phyloP scores from a whole-genome alignment of 164 flowering plant species.

The Echeveria elegans region DNA sequence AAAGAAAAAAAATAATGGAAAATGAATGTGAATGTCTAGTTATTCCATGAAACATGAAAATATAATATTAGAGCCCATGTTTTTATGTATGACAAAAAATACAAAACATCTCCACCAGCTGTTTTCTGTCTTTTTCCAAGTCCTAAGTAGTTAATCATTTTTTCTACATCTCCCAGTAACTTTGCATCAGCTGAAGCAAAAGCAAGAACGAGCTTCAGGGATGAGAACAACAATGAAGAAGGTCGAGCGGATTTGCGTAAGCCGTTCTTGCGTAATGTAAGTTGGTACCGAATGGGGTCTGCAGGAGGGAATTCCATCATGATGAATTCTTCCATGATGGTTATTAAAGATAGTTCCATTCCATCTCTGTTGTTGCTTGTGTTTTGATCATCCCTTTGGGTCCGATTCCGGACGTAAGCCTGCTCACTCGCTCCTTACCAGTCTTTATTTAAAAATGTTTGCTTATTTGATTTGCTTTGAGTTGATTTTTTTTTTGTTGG shows the following conservation, averaged over 20 bases:
- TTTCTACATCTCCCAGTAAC: background rate
- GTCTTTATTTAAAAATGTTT: background rate
- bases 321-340: background rate
- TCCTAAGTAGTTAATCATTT: too few relatives aligned
- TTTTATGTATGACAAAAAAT: too few relatives aligned
- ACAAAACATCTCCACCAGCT: background rate
- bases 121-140: background rate
- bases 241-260: background rate
- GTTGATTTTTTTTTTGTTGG: too few relatives aligned
- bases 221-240: background rate
- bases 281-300: constrained; percentile 7
- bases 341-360: background rate
- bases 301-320: background rate
- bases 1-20: too few relatives aligned
- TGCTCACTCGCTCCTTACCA: background rate
- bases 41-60: too few relatives aligned
- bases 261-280: background rate
- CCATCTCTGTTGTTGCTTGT: constrained; percentile 6
- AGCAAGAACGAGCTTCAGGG: constrained; percentile 3
- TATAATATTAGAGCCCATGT: too few relatives aligned
- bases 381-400: background rate
- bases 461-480: too few relatives aligned
- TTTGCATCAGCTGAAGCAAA: background rate
- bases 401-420: background rate
- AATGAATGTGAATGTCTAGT: too few relatives aligned